A percentile compares a stretch with the other conserved stretches of the same genome.
phyloP scores from a whole-genome alignment of 306 rosid species.

The Boehmeria nivea region DNA sequence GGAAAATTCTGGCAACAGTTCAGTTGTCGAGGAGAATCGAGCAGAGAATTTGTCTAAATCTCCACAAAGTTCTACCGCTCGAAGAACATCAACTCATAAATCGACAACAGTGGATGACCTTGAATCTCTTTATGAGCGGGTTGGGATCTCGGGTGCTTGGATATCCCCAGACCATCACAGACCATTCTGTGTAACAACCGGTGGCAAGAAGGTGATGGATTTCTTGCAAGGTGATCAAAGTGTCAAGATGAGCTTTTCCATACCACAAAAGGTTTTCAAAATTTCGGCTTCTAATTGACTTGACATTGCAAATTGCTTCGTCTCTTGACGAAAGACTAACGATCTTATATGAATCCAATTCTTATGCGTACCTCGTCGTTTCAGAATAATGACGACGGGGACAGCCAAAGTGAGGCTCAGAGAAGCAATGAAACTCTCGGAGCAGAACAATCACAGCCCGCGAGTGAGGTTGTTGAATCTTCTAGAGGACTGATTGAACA shows the following conservation, averaged over 20 bases:
- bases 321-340: background rate
- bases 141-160: slow-evolving; percentile 47
- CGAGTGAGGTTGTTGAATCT: slow-evolving; percentile 37
- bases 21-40: slow-evolving; percentile 21
- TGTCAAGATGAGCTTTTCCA: slow-evolving; percentile 25
- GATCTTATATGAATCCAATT: background rate
- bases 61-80: slow-evolving; percentile 11
- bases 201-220: slow-evolving; percentile 35
- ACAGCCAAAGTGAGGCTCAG: slow-evolving; percentile 21
- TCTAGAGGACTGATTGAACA: slow-evolving; percentile 48
- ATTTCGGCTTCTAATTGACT: slow-evolving; percentile 11
- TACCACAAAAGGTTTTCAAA: slow-evolving; percentile 44
- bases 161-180: slow-evolving; percentile 45
- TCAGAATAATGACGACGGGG: slow-evolving; percentile 26
- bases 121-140: slow-evolving; percentile 17
- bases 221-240: slow-evolving; percentile 28
- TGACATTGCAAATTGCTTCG: too few species aligned
- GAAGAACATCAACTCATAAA: slow-evolving; percentile 26
- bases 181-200: slow-evolving; percentile 46
- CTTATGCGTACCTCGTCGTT: slow-evolving; percentile 9
- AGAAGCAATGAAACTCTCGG: slow-evolving; percentile 20
- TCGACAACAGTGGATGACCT: slow-evolving; percentile 16
- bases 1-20: slow-evolving; percentile 14
- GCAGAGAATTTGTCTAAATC: slow-evolving; percentile 16
- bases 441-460: slow-evolving; percentile 24